Conservation (phyloP, 2,329 filamentous ascomycete species). For the Diaporthe vaccinii region DNA sequence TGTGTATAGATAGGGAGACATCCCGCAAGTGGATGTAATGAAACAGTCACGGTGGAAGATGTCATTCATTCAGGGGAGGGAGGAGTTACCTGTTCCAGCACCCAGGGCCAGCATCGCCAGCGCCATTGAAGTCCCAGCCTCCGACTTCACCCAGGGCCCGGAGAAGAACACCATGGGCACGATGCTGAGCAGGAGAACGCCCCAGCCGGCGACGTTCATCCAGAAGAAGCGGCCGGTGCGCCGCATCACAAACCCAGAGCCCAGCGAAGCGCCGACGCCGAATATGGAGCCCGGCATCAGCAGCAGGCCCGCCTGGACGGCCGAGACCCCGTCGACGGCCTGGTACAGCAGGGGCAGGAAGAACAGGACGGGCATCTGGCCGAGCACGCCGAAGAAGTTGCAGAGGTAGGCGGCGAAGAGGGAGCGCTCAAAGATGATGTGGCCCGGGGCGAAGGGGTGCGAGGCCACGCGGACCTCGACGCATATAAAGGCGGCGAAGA, state of each 20-base stretch:
- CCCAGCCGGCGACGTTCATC: conserved; percentile 72
- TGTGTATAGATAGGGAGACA: background rate
- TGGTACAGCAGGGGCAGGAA: conserved; percentile 86
- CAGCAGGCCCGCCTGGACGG: conserved; percentile 73
- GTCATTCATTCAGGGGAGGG: background rate
- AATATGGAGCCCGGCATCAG: conserved; percentile 76
- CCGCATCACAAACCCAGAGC: conserved; percentile 76
- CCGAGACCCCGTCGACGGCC: conserved; percentile 74
- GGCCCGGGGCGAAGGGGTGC: conserved; percentile 81
- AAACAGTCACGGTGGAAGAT: background rate
- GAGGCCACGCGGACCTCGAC: conserved; percentile 77
- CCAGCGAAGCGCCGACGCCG: conserved; percentile 73
- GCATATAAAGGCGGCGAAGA: conserved; percentile 77
- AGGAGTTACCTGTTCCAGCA: conserved; percentile 51
- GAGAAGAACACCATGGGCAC: conserved; percentile 69
- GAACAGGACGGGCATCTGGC: conserved; percentile 71
- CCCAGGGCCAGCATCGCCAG: conserved; percentile 63
- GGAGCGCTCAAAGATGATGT: conserved; percentile 76
- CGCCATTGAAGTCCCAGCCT: conserved; percentile 67
- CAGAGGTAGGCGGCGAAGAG: conserved; percentile 77
- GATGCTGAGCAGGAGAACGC: conserved; percentile 66
- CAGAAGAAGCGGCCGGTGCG: conserved; percentile 79
- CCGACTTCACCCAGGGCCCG: conserved; percentile 64
- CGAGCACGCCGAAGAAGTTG: conserved; percentile 80
- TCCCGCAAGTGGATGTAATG: too few species aligned